These are phyloP conservation scores for Rugonectria rugulosa DNA, from an alignment of 2,329 filamentous ascomycete species.

Conservation along the genomic window DNA sequence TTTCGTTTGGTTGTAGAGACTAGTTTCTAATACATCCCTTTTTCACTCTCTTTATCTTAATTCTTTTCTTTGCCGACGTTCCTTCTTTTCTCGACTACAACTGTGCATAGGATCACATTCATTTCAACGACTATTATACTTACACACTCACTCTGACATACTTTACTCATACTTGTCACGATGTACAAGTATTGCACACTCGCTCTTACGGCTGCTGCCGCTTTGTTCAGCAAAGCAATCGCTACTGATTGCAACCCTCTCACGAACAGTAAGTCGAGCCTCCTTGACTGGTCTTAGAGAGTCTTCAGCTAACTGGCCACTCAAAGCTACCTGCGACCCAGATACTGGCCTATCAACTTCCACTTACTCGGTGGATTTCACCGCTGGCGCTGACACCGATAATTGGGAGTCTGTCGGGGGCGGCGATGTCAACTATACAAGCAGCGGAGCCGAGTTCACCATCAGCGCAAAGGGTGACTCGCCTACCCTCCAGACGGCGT, in stretches of 20 bases:
- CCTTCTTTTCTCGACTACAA: background rate
- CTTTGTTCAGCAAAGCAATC: background rate
- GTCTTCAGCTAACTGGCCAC: background rate
- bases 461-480: constrained; percentile 65
- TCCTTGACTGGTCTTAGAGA: background rate
- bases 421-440: constrained; percentile 29
- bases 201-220: background rate
- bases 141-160: too few relatives aligned
- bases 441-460: constrained; percentile 46
- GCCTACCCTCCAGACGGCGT: constrained; percentile 71
- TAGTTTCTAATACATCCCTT: background rate
- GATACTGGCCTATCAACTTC: constrained; percentile 27
- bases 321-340: constrained; percentile 17
- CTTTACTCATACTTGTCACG: background rate
- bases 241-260: constrained; percentile 30
- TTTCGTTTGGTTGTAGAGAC: background rate
- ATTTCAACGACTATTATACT: background rate
- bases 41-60: background rate
- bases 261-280: constrained; percentile 23
- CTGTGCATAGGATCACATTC: background rate
- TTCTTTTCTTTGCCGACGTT: background rate
- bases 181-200: constrained; percentile 2
- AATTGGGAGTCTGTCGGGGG: constrained; percentile 30
- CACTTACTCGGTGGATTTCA: constrained; percentile 32
- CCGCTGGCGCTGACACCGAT: constrained; percentile 28